Percentiles rank a stretch among this genome's conserved stretches.
Conservation (phyloP, 805 yeast species). For the Candida pini region DNA sequence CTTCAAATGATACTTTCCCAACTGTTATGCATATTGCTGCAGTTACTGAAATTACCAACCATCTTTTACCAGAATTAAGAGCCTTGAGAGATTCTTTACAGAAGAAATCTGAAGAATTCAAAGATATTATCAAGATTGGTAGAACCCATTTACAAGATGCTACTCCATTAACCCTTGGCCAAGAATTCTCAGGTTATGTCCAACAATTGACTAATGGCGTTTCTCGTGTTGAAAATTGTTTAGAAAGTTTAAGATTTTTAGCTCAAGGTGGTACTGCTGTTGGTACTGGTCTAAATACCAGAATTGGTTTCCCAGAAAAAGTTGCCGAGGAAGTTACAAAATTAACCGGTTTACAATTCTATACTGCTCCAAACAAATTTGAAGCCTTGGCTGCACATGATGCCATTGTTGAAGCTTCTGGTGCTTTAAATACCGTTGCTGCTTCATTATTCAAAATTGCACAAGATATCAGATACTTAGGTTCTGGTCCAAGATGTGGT, state of each 20-base stretch:
- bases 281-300: conserved; percentile 97
- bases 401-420: conserved; percentile 96
- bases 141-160: conserved; percentile 99
- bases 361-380: conserved; percentile 97
- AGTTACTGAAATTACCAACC: conserved; percentile 74
- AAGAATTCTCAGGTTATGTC: conserved; percentile 95
- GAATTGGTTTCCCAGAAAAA: conserved; percentile 78
- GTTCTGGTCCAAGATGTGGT: conserved; percentile 99
- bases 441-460: conserved; percentile 93
- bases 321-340: conserved; percentile 82
- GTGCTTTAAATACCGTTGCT: conserved; percentile 94
- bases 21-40: conserved; percentile 99
- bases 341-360: conserved; percentile 83
- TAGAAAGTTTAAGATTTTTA: conserved; percentile 71
- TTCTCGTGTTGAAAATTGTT: conserved; percentile 69
- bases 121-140: conserved; percentile 91
- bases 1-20: conserved; percentile 99
- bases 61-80: conserved; percentile 75
- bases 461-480: conserved; percentile 95
- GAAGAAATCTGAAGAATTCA: conserved; percentile 76
- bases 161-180: conserved; percentile 95
- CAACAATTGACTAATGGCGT: conserved; percentile 91
- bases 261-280: conserved; percentile 99
- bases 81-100: conserved; percentile 73
- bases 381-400: conserved; percentile 99